Evolutionary conservation across 2,329 filamentous ascomycete genomes (phyloP).

Genomic region (Penicillium expansum): DNA sequence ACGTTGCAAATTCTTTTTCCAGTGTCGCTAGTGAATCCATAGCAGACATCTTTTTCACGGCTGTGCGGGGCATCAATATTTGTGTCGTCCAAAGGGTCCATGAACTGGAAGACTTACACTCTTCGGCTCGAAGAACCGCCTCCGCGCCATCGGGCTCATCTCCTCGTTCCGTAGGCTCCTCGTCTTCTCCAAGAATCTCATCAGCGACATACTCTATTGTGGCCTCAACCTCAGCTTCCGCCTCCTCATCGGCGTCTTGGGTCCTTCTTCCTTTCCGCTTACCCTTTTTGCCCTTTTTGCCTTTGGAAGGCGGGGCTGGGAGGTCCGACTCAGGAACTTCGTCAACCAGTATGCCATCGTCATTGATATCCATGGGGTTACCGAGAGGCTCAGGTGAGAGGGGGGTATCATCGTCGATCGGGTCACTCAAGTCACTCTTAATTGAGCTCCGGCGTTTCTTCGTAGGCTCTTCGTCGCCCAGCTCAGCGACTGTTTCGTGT

Average conservation of each 20-base stretch:
- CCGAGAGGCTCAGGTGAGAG: constrained; percentile 38
- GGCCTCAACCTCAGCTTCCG: constrained; percentile 39
- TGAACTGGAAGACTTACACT: constrained; percentile 40
- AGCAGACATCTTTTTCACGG: constrained; percentile 73
- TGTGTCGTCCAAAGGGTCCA: background rate
- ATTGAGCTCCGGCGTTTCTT: constrained; percentile 44
- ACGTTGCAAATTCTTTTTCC: constrained; percentile 82
- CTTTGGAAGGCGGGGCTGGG: constrained; percentile 31
- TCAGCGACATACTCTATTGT: constrained; percentile 44
- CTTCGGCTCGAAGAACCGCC: constrained; percentile 49
- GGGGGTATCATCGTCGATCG: constrained; percentile 32
- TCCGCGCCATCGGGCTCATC: constrained; percentile 49
- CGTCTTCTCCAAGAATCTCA: constrained; percentile 51
- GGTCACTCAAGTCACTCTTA: constrained; percentile 38
- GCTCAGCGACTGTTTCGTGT: constrained; percentile 37
- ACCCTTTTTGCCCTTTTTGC: constrained; percentile 46
- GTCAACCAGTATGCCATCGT: constrained; percentile 33
- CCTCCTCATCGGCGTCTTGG: constrained; percentile 40
- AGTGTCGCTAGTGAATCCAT: constrained; percentile 76
- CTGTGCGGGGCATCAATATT: constrained; percentile 46
- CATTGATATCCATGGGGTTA: constrained; percentile 29
- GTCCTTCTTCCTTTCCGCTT: constrained; percentile 46
- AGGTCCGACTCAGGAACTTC: constrained; percentile 34
- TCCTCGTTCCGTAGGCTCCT: constrained; percentile 46
- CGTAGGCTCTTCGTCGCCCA: constrained; percentile 40